Base-by-base conservation (phyloP, 2,329 filamentous ascomycete species). In the Gnomoniopsis smithogilvyi region DNA sequence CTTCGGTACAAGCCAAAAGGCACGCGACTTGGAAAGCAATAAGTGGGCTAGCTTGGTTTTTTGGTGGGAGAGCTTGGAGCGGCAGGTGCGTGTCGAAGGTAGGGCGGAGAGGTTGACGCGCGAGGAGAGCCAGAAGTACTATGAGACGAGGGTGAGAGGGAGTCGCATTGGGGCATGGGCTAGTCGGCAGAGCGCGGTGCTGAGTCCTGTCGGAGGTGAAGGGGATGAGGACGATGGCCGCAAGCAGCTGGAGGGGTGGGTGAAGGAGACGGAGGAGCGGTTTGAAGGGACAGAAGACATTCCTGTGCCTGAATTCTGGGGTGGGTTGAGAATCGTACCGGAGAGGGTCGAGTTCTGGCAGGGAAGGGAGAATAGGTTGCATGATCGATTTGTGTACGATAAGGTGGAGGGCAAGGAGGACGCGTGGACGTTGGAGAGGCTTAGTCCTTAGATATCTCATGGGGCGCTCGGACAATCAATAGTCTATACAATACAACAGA, bases 341-440 rank as follows among this genome's bases (percentile, higher is more conserved):
- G 89, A 92, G 69, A 84, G 86, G 67, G 82, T 99, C 51, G 95
- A 99, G 81, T 99, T 99, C 72, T 99, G 95, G 86, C 93, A 97
- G 79, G 95, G 95, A 2, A 84, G 95, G 67, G 84, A 91, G 70
- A 96, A 89, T 75, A 82, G 95, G 61, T 76, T 99, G 73, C 95
- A 99, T 76, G 95, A 99, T 79, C 88, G 95, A 24, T 98, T 99
- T 72, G 83, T 87, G 62, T 98, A 97, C 75, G 85, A 86, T 58
- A 86, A 83, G 71, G 80, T 84, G 52, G 78, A 77, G 54, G 73
- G 66, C 12, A 72, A 66, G 19, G 72, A 74, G 56, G 76, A 73
- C 3, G 76, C 74, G 66, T 93, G 89, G 90, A 82, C 75, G 68
- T 75, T 95, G 66, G 81, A 91, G 67, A 85, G 91, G 67, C 72